These are phyloP conservation scores for Pythium aphanidermatum DNA, from an alignment of 352 stramenopile species.

Conservation along the genomic window DNA sequence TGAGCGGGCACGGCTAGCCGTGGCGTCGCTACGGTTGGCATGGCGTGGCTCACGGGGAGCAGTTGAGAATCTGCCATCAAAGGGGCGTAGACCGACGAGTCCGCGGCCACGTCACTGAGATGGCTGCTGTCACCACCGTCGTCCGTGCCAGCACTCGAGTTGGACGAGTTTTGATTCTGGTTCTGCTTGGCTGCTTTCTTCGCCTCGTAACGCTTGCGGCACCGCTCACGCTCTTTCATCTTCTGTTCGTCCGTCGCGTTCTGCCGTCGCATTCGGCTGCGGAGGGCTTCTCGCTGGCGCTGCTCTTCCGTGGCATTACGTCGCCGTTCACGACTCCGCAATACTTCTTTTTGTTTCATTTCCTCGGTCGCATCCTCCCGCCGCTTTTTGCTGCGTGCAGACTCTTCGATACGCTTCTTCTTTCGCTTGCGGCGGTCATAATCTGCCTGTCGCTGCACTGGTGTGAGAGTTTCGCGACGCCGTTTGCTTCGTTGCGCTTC, in stretches of 20 bases:
- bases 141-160: too few species aligned
- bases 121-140: neutral
- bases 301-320: constrained; percentile 63
- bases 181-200: constrained; percentile 33
- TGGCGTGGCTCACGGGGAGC: neutral
- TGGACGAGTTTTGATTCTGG: too few species aligned
- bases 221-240: constrained; percentile 55
- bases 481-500: constrained; percentile 55
- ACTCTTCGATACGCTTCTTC: constrained; percentile 43
- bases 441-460: constrained; percentile 55
- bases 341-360: constrained; percentile 39
- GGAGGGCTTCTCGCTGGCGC: constrained; percentile 47
- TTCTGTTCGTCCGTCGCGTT: constrained; percentile 62
- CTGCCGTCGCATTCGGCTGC: constrained; percentile 44
- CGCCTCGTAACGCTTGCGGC: constrained; percentile 51
- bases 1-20: too few species aligned
- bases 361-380: constrained; percentile 40
- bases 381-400: constrained; percentile 36
- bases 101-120: neutral
- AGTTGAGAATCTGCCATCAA: neutral
- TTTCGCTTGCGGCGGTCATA: constrained; percentile 57
- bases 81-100: neutral
- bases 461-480: constrained; percentile 54
- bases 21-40: too few species aligned
- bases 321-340: constrained; percentile 53